A percentile compares a stretch with the other conserved stretches of the same genome.
These are phyloP conservation scores for Abrus precatorius DNA, from an alignment of 306 rosid species.

Conservation along the genomic window DNA sequence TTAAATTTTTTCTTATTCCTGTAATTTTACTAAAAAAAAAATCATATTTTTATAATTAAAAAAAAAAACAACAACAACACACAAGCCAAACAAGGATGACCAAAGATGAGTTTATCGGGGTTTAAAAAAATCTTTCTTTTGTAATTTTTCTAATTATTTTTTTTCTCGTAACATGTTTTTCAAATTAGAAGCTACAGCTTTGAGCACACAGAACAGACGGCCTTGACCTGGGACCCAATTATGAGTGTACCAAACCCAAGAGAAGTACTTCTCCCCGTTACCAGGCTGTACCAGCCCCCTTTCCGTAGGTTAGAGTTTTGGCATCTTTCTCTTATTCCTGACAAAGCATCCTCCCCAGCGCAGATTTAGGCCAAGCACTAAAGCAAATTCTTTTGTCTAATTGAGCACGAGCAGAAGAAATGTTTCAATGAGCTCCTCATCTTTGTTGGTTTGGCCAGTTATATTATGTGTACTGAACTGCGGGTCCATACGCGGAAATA, in stretches of 20 bases:
- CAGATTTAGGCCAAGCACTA: background rate
- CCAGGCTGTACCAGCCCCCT: conserved; percentile 35
- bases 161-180: background rate
- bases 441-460: conserved; percentile 23
- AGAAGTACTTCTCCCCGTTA: conserved; percentile 43
- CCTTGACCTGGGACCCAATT: conserved; percentile 38
- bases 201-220: background rate
- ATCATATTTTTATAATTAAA: too few relatives aligned
- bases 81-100: too few relatives aligned
- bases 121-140: background rate
- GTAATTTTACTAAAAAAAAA: too few relatives aligned
- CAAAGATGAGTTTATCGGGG: background rate
- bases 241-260: background rate
- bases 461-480: background rate
- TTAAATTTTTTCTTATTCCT: too few relatives aligned
- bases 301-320: background rate
- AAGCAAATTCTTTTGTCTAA: conserved; percentile 31
- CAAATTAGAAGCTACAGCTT: conserved; percentile 28
- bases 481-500: background rate
- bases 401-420: conserved; percentile 10
- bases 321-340: conserved; percentile 42
- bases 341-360: background rate
- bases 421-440: background rate
- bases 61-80: too few relatives aligned
- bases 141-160: background rate